Evolutionary conservation across 2,329 filamentous ascomycete species (phyloP), one percentile per base, ranked within the genome.

Genomic region (Claviceps maximensis): DNA sequence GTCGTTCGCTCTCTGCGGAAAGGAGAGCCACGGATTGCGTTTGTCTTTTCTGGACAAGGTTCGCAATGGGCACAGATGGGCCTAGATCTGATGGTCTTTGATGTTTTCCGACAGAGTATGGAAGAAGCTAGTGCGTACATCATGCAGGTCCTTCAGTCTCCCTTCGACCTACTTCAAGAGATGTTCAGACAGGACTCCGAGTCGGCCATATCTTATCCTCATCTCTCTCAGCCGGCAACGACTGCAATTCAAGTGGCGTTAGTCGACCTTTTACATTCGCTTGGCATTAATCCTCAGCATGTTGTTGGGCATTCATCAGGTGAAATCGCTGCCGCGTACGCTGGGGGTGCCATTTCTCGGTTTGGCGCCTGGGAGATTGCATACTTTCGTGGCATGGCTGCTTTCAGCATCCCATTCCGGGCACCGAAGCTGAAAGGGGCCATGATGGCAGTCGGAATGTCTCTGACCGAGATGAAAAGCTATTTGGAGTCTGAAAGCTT

Each of bases 261-360:
- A 1, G 64, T 74, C 1, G 70, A 74, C 38, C 61, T 74, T 4
- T 57, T 74, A 4, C 50, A 53, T 9, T 63, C 65, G 2, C 63
- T 69, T 15, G 60, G 58, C 10, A 58, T 73, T 33, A 49, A 46
- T 1, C 68, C 71, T 2, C 55, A 54, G 6, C 58, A 63, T 19
- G 69, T 73, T 3, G 61, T 74, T 8, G 72, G 73, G 0, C 73
- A 75, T 55, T 74, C 72, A 0, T 74, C 72, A 1, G 73, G 73
- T 2, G 73, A 75, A 52, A 69, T 75, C 33, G 72, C 71, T 1
- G 73, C 72, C 7, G 71, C 73, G 1, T 72, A 69, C 52, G 69
- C 72, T 9, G 62, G 61, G 0, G 67, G 65, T 0, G 62, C 63
- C 17, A 61, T 75, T 21, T 62, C 65, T 2, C 60, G 62, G 21